phyloP scores from a whole-genome alignment of 2,329 filamentous ascomycete species.

The Ophiognomonia clavigignenti-juglandacearum region DNA sequence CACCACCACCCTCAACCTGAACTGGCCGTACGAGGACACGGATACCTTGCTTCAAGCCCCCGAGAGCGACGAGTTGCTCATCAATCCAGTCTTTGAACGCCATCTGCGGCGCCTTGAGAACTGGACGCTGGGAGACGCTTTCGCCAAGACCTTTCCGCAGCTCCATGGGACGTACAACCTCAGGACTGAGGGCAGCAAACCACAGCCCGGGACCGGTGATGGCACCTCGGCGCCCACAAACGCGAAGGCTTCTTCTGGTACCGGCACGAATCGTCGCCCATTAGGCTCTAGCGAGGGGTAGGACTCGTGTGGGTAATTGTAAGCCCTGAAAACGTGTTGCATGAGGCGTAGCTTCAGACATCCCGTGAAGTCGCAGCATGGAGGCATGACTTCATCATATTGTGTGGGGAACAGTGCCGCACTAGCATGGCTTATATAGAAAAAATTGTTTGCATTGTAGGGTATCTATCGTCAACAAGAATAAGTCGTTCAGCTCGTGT shows the following conservation, averaged over 20 bases:
- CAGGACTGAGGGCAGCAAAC: conserved; percentile 19
- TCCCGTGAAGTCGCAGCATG: too few species aligned
- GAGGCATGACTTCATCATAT: too few species aligned
- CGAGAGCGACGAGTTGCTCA: conserved; percentile 61
- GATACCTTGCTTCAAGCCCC: conserved; percentile 61
- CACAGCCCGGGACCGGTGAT: not conserved
- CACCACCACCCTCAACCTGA: conserved; percentile 69
- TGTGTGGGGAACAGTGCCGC: not conserved
- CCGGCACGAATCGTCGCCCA: too few species aligned
- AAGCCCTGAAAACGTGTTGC: too few species aligned
- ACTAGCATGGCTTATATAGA: not conserved
- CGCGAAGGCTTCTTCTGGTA: not conserved
- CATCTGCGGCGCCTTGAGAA: conserved; percentile 73
- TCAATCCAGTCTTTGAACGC: conserved; percentile 82
- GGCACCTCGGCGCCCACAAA: too few species aligned
- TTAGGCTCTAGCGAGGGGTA: too few species aligned
- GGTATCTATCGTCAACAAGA: too few species aligned
- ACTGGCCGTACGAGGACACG: conserved; percentile 77
- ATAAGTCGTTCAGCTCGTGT: too few species aligned
- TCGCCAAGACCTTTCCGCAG: conserved; percentile 60
- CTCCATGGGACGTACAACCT: conserved; percentile 41
- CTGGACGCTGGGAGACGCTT: conserved; percentile 72
- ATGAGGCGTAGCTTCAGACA: too few species aligned
- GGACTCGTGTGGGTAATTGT: too few species aligned
- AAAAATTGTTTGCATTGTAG: too few species aligned